A percentile compares a stretch with the other conserved stretches of the same genome.
Conservation (phyloP, 2,329 filamentous ascomycete genomes). For the Alternaria sp. region DNA sequence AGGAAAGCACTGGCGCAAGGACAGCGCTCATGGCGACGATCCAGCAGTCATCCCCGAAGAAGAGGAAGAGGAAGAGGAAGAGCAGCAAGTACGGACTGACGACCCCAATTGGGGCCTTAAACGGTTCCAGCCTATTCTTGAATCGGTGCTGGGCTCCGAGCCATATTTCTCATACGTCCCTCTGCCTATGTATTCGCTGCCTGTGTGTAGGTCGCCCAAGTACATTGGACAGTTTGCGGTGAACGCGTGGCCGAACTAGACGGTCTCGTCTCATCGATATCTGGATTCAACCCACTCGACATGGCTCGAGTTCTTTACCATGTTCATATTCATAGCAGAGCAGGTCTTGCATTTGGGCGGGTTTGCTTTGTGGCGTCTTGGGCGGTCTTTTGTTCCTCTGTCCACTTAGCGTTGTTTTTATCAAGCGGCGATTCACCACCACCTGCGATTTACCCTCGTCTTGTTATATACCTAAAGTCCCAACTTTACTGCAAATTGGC, state of each 20-base stretch:
- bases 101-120: constrained; percentile 42
- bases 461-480: background rate
- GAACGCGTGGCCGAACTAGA: constrained; percentile 27
- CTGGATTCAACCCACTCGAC: background rate
- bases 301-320: constrained; percentile 2
- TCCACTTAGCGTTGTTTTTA: constrained; percentile 1
- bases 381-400: constrained; percentile 5
- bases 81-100: constrained; percentile 24
- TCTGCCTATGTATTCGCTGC: constrained; percentile 14
- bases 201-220: constrained; percentile 31
- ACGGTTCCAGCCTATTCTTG: constrained; percentile 24
- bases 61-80: constrained; percentile 28
- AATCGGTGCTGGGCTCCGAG: constrained; percentile 30
- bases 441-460: constrained; percentile 2
- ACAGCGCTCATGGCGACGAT: constrained; percentile 32
- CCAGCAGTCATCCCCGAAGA: constrained; percentile 21
- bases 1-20: constrained; percentile 32
- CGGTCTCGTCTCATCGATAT: background rate
- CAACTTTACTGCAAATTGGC: constrained; percentile 10
- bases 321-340: constrained; percentile 10
- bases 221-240: constrained; percentile 31
- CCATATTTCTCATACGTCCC: constrained; percentile 42
- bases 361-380: background rate
- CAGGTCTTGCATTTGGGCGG: constrained; percentile 9
- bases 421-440: constrained; percentile 1